These are phyloP conservation scores for Starmera quercuum DNA, from an alignment of 805 yeast genomes.

Conservation along the genomic window DNA sequence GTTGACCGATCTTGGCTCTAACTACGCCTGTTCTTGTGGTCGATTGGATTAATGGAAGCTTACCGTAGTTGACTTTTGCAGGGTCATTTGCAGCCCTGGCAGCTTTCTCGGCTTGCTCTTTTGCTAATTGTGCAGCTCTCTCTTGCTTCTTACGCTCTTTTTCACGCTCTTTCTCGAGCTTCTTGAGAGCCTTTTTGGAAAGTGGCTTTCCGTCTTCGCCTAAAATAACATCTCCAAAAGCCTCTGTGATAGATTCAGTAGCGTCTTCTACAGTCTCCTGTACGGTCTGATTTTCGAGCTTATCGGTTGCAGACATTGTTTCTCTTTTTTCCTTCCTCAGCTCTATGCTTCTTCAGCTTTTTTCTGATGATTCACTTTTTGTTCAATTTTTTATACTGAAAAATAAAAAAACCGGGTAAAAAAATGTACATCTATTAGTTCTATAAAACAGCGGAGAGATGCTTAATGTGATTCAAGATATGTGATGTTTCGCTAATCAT, in stretches of 20 bases:
- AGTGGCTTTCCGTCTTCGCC: conserved; percentile 79
- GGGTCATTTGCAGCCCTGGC: conserved; percentile 75
- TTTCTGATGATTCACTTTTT: neutral
- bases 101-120: conserved; percentile 63
- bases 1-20: conserved; percentile 50
- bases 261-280: conserved; percentile 19
- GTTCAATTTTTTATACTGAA: too few species aligned
- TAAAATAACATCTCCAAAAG: conserved; percentile 13
- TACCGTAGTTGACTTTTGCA: conserved; percentile 85
- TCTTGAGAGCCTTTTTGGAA: conserved; percentile 91
- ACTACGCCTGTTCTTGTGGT: conserved; percentile 53
- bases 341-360: too few species aligned
- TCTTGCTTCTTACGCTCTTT: conserved; percentile 91
- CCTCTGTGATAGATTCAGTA: neutral
- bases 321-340: too few species aligned
- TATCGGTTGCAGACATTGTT: neutral
- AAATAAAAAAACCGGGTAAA: too few species aligned
- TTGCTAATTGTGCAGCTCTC: conserved; percentile 81
- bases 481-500: too few species aligned
- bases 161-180: conserved; percentile 87
- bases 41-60: conserved; percentile 80
- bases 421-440: too few species aligned
- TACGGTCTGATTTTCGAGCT: conserved; percentile 1
- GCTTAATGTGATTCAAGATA: too few species aligned
- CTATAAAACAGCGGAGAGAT: too few species aligned